These are phyloP conservation scores for Beta macrorhiza DNA, from an alignment of 179 eudicot genomes.

Conservation along the genomic window DNA sequence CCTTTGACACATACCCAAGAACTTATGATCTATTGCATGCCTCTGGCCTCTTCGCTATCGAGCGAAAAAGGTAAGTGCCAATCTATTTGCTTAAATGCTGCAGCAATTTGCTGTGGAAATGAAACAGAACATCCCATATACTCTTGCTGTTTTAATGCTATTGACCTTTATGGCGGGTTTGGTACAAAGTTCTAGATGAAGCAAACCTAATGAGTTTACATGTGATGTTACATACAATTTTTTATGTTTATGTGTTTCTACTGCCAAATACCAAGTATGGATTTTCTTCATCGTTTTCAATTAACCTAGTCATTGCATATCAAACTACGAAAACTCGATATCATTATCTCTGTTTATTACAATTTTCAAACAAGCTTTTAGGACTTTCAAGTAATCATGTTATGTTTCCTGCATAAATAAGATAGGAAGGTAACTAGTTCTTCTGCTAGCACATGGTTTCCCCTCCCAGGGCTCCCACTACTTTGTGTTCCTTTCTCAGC, in stretches of 20 bases:
- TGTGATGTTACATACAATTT: neutral
- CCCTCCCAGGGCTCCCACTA: neutral
- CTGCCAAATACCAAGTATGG: neutral
- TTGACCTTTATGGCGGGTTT: neutral
- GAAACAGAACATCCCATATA: neutral
- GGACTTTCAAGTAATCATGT: neutral
- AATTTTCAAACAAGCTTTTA: neutral
- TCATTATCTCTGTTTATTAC: neutral
- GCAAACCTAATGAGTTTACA: neutral
- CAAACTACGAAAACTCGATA: neutral
- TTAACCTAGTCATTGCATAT: neutral
- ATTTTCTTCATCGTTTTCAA: neutral
- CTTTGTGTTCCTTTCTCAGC: neutral
- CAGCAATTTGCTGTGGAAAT: neutral
- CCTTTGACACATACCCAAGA: conserved; percentile 98
- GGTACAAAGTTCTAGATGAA: neutral
- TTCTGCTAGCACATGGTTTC: neutral
- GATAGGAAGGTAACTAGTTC: too few species aligned
- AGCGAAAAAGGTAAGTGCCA: conserved; percentile 56
- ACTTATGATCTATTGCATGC: conserved; percentile 94
- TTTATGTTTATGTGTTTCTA: neutral
- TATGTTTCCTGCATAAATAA: neutral
- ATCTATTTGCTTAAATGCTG: neutral
- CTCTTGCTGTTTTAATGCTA: neutral
- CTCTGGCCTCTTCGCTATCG: conserved; percentile 80